Conservation (phyloP, 768 basidiomycete species). For the Boletus tomentosulus region DNA sequence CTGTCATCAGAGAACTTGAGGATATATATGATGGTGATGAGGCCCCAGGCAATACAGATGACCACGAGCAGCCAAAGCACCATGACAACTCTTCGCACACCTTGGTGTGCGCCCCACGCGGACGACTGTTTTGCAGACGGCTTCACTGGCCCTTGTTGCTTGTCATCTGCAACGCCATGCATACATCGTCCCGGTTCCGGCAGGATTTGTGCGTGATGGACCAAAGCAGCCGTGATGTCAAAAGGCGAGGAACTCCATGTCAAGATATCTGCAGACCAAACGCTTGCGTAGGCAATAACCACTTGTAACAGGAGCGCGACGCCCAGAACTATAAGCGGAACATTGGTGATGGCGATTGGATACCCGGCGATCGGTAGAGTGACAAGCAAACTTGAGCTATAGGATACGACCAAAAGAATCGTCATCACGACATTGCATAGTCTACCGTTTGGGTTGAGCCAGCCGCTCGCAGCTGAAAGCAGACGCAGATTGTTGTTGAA, state of each 20-base stretch:
- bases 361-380: slow-evolving; percentile 3
- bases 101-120: slow-evolving; percentile 24
- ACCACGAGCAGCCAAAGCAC: slow-evolving; percentile 22
- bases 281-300: slow-evolving; percentile 20
- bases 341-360: slow-evolving; percentile 7
- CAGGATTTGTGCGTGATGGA: slow-evolving; percentile 23
- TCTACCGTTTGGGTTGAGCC: slow-evolving; percentile 22
- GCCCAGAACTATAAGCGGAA: slow-evolving; percentile 29
- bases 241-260: slow-evolving; percentile 33
- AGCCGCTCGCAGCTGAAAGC: slow-evolving; percentile 17
- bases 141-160: background rate
- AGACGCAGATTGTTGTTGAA: slow-evolving; percentile 12
- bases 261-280: slow-evolving; percentile 18
- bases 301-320: slow-evolving; percentile 21
- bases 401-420: slow-evolving; percentile 27
- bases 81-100: slow-evolving; percentile 18
- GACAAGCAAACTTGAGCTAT: slow-evolving; percentile 25
- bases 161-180: slow-evolving; percentile 15
- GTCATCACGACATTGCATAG: slow-evolving; percentile 20
- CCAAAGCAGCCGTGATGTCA: slow-evolving; percentile 27
- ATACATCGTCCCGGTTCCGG: slow-evolving; percentile 22
- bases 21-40: too few species aligned
- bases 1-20: too few species aligned
- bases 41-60: slow-evolving; percentile 21
- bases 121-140: background rate